phyloP scores from a whole-genome alignment of 257 asterid genomes.

The Verbascum thapsus region DNA sequence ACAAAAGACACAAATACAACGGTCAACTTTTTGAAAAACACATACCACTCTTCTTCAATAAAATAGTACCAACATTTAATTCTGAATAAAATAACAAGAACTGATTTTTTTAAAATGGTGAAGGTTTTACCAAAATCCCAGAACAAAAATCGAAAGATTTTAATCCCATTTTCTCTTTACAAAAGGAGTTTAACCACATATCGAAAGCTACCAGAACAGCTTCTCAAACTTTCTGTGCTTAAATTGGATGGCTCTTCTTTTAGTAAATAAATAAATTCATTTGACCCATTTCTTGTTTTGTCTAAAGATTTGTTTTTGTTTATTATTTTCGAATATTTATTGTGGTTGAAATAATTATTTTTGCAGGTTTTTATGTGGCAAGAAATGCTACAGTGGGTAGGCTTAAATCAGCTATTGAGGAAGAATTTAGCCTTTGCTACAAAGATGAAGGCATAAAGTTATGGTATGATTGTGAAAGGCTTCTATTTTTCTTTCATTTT shows the following conservation, averaged over 20 bases:
- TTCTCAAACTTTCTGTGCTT: constrained; percentile 50
- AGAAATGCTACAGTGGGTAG: constrained; percentile 55
- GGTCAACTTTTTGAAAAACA: constrained; percentile 44
- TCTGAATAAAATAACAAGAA: neutral
- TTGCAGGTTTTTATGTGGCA: constrained; percentile 51
- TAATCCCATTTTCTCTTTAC: constrained; percentile 35
- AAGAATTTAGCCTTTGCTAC: constrained; percentile 36
- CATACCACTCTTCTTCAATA: neutral
- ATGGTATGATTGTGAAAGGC: constrained; percentile 42
- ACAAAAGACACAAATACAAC: constrained; percentile 31
- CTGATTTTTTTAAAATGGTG: constrained; percentile 35
- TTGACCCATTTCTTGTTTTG: constrained; percentile 16
- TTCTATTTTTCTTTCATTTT: constrained; percentile 5
- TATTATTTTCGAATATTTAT: neutral
- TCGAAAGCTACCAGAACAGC: constrained; percentile 51
- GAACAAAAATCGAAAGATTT: constrained; percentile 24
- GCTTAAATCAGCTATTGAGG: constrained; percentile 53
- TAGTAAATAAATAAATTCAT: constrained; percentile 31
- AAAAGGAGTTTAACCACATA: constrained; percentile 32
- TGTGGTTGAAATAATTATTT: neutral
- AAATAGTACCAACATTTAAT: neutral
- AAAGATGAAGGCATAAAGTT: constrained; percentile 37
- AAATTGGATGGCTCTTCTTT: constrained; percentile 68
- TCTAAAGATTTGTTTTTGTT: neutral
- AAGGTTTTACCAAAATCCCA: constrained; percentile 34